A percentile compares a stretch with the other conserved stretches of the same genome.
Evolutionary conservation across 2,329 filamentous ascomycete species (phyloP).

Genomic region (Trichoderma brevicompactum): DNA sequence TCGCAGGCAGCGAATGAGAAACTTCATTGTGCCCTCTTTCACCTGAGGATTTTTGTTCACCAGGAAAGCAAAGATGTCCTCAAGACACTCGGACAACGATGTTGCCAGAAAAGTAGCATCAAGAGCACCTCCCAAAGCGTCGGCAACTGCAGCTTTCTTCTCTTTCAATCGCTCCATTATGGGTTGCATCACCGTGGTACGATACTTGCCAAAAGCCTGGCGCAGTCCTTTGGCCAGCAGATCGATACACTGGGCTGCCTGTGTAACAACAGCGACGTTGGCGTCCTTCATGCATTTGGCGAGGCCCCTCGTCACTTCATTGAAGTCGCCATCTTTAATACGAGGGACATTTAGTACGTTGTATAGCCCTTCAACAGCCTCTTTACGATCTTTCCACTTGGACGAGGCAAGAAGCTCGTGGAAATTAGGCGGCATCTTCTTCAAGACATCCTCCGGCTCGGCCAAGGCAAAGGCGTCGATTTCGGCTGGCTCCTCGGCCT

Average conservation of each 20-base stretch:
- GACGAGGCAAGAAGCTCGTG: slow-evolving; percentile 82
- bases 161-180: slow-evolving; percentile 97
- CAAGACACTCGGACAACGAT: slow-evolving; percentile 80
- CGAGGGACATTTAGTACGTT: slow-evolving; percentile 78
- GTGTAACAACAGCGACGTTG: slow-evolving; percentile 91
- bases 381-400: slow-evolving; percentile 99
- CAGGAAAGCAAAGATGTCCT: slow-evolving; percentile 83
- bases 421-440: slow-evolving; percentile 81
- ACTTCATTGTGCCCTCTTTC: slow-evolving; percentile 93
- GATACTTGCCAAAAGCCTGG: slow-evolving; percentile 77
- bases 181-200: slow-evolving; percentile 77
- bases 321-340: slow-evolving; percentile 89
- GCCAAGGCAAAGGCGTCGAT: slow-evolving; percentile 81
- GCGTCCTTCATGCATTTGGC: slow-evolving; percentile 99
- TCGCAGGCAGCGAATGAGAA: slow-evolving; percentile 84
- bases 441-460: slow-evolving; percentile 83
- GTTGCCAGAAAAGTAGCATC: slow-evolving; percentile 72
- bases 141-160: slow-evolving; percentile 88
- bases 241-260: slow-evolving; percentile 92
- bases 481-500: slow-evolving; percentile 58
- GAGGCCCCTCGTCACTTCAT: slow-evolving; percentile 79
- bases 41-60: slow-evolving; percentile 97
- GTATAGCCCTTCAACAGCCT: slow-evolving; percentile 82
- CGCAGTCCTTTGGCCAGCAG: slow-evolving; percentile 84
- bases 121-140: slow-evolving; percentile 83